Conservation (phyloP, 2,329 filamentous ascomycete genomes). For the Fusarium chaquense region DNA sequence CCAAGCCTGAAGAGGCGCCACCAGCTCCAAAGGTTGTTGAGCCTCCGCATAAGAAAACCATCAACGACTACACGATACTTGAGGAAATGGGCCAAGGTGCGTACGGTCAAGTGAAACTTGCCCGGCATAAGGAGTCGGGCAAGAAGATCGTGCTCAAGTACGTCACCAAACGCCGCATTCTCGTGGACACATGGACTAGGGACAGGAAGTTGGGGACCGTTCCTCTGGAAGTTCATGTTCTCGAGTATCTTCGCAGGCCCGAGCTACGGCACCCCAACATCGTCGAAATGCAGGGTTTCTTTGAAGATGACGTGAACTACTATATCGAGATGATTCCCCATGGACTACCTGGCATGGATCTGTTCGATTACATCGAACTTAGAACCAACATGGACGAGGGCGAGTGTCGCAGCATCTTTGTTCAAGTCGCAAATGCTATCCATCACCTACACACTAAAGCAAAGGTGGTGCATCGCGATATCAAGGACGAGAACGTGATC, state of each 20-base stretch:
- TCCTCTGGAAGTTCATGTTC: conserved; percentile 94
- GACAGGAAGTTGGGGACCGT: conserved; percentile 94
- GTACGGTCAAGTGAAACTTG: conserved; percentile 97
- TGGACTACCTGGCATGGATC: conserved; percentile 94
- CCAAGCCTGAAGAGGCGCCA: conserved; percentile 51
- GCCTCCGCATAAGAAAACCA: conserved; percentile 77
- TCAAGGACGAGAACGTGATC: conserved; percentile 99
- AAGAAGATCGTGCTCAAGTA: conserved; percentile 97
- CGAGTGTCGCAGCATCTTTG: conserved; percentile 94
- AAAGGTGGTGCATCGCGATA: conserved; percentile 93
- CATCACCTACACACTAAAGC: conserved; percentile 93
- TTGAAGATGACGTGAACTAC: conserved; percentile 89
- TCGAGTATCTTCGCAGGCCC: conserved; percentile 88
- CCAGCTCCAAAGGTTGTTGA: conserved; percentile 54
- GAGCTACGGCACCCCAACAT: conserved; percentile 76
- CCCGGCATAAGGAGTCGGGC: conserved; percentile 81
- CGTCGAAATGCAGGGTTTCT: conserved; percentile 79
- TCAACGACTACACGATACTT: conserved; percentile 89
- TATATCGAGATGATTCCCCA: conserved; percentile 99
- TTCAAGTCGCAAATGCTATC: conserved; percentile 89
- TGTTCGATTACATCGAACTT: conserved; percentile 98
- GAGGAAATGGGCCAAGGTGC: conserved; percentile 99
- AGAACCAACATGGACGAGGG: conserved; percentile 95
- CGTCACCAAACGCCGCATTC: conserved; percentile 94
- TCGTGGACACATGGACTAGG: conserved; percentile 98